Base-by-base conservation (phyloP, 352 stramenopile species). In the Pseudoperonospora humuli region DNA sequence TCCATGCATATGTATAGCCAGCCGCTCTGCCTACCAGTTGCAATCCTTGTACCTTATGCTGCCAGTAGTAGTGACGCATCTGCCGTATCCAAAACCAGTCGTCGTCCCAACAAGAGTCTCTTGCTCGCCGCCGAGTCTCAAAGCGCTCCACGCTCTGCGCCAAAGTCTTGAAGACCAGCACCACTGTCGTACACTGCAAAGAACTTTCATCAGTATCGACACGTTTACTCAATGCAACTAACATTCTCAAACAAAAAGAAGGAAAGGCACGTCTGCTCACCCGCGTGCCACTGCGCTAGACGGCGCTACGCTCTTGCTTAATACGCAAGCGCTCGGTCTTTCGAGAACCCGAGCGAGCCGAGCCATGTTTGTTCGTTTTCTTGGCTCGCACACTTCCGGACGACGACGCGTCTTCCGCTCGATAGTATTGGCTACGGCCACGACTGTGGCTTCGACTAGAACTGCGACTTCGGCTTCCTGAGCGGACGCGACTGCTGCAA, bases 371-470 rank as follows among this genome's bases (percentile, higher is more conserved):
- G 41, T 27, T 48, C 8, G 18, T n/a, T 41, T 51, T 55, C 7
- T 31, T 57, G 21, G 31, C 14, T 45, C 52, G 43, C 11, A 20
- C 33, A 24, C 32, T 59, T 40, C 41, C 54, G 21, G 47, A 57
- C 23, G 46, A 50, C 19, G 36, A 33, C 4, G 39, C 31, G 25
- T 63, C 44, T 15, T 64, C 48, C 28, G 29, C 14, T 52, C 61
- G 47, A 36, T 63, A 55, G 36, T 60, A 58, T n/a, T 53, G 25
- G 11, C 38, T 54, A 13, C 56, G 56, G 3, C 58, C 50, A 57
- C 60, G 56, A 31, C 66, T 76, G 20, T 57, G 39, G 31, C 67
- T 79, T 45, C 62, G 61, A 33, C 60, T 75, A n/a, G 53, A 73
- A 26, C 56, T 80, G 25, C 59, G 61, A 13, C 57, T 77, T 0